phyloP scores from a whole-genome alignment of 331 rosid genomes.

The Pyracantha coccinea region DNA sequence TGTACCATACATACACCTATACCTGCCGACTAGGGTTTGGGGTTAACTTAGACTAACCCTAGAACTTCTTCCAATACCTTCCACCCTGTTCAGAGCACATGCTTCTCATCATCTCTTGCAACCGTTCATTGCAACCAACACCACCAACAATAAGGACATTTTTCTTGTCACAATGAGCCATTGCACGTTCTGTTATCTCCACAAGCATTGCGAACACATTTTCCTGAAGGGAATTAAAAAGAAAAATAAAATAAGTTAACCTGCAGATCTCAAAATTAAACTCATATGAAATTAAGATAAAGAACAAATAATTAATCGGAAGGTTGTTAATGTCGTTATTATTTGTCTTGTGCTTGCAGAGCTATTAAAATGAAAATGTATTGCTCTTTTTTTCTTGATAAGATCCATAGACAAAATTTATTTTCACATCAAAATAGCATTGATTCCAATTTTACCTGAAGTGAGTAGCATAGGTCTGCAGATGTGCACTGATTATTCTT shows the following conservation, averaged over 20 bases:
- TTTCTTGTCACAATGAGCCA: constrained; percentile 91
- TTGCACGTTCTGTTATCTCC: constrained; percentile 94
- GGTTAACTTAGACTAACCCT: no score
- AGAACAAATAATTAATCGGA: no score
- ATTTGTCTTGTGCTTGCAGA: not conserved
- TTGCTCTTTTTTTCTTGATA: not conserved
- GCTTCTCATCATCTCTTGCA: constrained; percentile 92
- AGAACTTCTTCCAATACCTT: constrained; percentile 7
- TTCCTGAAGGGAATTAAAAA: constrained; percentile 36
- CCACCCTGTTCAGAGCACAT: constrained; percentile 96
- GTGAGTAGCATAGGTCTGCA: constrained; percentile 90
- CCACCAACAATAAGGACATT: constrained; percentile 97
- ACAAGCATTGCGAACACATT: constrained; percentile 89
- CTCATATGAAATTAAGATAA: no score
- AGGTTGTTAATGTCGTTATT: not conserved
- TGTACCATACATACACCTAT: no score
- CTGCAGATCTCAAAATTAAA: no score
- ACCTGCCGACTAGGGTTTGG: no score
- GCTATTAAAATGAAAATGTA: not conserved
- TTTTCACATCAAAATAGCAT: not conserved
- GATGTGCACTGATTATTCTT: constrained; percentile 84
- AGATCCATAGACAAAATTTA: not conserved
- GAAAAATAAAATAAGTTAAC: not conserved
- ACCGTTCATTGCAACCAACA: constrained; percentile 85
- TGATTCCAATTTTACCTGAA: constrained; percentile 44